phyloP scores from a whole-genome alignment of 495 filamentous ascomycete genomes.

The Collariella sp. region DNA sequence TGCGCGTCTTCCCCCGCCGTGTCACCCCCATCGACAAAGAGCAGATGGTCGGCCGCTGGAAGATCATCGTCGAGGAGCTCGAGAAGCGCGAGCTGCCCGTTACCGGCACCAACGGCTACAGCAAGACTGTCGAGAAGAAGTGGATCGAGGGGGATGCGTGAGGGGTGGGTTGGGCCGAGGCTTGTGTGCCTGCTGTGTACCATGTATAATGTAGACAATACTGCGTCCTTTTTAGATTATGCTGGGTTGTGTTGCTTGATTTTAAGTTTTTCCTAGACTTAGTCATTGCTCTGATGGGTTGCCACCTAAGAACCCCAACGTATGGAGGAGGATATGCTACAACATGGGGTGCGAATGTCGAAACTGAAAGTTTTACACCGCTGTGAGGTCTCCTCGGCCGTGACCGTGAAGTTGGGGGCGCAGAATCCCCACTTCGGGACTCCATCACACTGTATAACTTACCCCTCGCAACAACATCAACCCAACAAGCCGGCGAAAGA shows the following conservation, averaged over 20 bases:
- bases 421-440: no score
- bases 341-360: background rate
- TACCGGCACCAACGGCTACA: slow-evolving; percentile 26
- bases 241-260: background rate
- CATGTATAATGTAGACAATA: slow-evolving; percentile 21
- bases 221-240: background rate
- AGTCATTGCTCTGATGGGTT: background rate
- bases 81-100: slow-evolving; percentile 50
- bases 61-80: slow-evolving; percentile 70
- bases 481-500: background rate
- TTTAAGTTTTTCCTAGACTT: background rate
- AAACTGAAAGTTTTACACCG: background rate
- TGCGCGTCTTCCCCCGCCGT: slow-evolving; percentile 52
- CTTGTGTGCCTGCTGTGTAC: slow-evolving; percentile 4
- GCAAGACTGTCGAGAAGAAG: slow-evolving; percentile 23
- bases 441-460: no score
- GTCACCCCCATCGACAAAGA: slow-evolving; percentile 62
- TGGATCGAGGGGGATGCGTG: slow-evolving; percentile 20
- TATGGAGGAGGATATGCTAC: no score
- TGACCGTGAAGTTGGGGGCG: no score
- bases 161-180: background rate
- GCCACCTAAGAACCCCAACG: no score
- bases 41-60: slow-evolving; percentile 70
- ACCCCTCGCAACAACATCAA: no score
- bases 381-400: no score